Percentiles rank a stretch among this genome's conserved stretches.
Conservation (phyloP, 2,329 filamentous ascomycete species). For the Neonectria sp. region DNA sequence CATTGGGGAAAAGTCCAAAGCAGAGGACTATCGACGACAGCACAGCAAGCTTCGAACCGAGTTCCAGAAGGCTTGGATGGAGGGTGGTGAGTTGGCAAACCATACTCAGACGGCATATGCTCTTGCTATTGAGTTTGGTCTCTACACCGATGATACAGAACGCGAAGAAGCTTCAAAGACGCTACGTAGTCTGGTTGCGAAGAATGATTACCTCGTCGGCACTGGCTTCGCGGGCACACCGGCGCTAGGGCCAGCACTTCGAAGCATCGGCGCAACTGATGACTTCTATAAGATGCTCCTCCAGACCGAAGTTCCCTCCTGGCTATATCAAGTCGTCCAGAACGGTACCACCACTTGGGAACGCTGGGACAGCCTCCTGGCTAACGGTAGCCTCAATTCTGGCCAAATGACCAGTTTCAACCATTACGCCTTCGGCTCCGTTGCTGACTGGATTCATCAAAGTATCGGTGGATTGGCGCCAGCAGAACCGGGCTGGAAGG, state of each 20-base stretch:
- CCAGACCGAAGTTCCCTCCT: slow-evolving; percentile 60
- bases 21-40: slow-evolving; percentile 39
- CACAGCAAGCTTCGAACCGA: slow-evolving; percentile 39
- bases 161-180: slow-evolving; percentile 43
- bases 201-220: slow-evolving; percentile 54
- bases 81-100: slow-evolving; percentile 50
- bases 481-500: slow-evolving; percentile 58
- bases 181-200: slow-evolving; percentile 51
- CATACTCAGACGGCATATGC: slow-evolving; percentile 59
- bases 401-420: slow-evolving; percentile 66
- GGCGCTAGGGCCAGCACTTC: slow-evolving; percentile 4
- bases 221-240: slow-evolving; percentile 54
- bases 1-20: slow-evolving; percentile 49
- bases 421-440: slow-evolving; percentile 65
- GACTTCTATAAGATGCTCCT: slow-evolving; percentile 64
- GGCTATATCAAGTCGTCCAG: slow-evolving; percentile 64
- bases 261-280: slow-evolving; percentile 45
- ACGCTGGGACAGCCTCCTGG: slow-evolving; percentile 64
- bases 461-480: slow-evolving; percentile 59
- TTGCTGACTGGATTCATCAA: slow-evolving; percentile 63
- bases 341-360: slow-evolving; percentile 66
- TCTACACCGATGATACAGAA: slow-evolving; percentile 45
- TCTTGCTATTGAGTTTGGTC: slow-evolving; percentile 56
- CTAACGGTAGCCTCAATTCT: slow-evolving; percentile 60
- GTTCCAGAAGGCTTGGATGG: slow-evolving; percentile 53